These are phyloP conservation scores for Lotus japonicus DNA, from an alignment of 306 rosid species.

Conservation along the genomic window DNA sequence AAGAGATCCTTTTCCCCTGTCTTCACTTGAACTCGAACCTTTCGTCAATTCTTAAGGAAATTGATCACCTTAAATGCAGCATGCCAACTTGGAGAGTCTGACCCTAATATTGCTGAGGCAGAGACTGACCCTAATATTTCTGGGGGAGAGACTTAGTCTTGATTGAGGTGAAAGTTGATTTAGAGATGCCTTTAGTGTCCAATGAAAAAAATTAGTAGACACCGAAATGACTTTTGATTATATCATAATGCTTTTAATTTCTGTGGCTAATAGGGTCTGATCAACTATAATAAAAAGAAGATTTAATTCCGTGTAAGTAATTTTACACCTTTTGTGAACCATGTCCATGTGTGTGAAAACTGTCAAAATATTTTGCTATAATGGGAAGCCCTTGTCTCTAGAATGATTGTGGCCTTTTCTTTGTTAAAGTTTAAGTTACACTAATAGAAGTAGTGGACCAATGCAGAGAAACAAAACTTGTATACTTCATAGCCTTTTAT, in stretches of 20 bases:
- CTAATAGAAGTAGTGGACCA: background rate
- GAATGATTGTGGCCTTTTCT: background rate
- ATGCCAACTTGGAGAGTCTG: too few species aligned
- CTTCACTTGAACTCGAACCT: too few species aligned
- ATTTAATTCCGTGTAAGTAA: background rate
- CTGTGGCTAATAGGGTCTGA: background rate
- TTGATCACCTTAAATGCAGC: too few species aligned
- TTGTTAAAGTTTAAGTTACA: background rate
- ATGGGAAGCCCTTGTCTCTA: background rate
- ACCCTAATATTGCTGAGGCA: background rate
- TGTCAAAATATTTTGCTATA: background rate
- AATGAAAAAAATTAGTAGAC: background rate
- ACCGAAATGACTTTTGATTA: background rate
- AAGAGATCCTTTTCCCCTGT: too few species aligned
- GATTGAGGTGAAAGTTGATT: background rate
- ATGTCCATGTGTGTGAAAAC: background rate
- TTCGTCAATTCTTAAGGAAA: too few species aligned
- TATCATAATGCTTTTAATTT: background rate
- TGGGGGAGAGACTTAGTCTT: background rate
- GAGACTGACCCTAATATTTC: background rate
- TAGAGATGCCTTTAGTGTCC: background rate
- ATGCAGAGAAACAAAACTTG: background rate
- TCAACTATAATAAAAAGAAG: background rate
- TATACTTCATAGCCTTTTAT: background rate
- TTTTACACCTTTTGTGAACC: background rate